Base-by-base conservation (phyloP, 345 rosid genomes). In the Eucalyptus paniculata region DNA sequence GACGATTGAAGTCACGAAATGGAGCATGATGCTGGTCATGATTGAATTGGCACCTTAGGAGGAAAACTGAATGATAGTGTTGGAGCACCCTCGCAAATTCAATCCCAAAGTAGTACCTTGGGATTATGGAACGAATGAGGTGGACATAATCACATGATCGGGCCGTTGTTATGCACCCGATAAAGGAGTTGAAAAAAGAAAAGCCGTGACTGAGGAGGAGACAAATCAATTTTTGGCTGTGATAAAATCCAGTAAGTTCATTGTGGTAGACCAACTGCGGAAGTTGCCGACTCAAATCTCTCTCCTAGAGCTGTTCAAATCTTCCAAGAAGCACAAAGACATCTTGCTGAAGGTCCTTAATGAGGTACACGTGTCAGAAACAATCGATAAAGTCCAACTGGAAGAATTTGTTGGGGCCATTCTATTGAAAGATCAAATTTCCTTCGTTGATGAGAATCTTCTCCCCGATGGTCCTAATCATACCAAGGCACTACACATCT, bases 1-100 rank as follows among this genome's bases (percentile, higher is more conserved):
- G 6, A 1, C 50, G 0, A 13, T 50, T 0, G 1, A 50, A 50
- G 16, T 13, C 50, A 50, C 14, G 1, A 0, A 5, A 50, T 2
- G 17, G 5, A 50, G 0, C 6, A 4, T 5, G 1, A 50, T 3
- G 6, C 1, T 0, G 2, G 3, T 50, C 17, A 13, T 3, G 0
- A 50, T 50, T 14, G 17, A 50, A 50, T 2, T 50, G 17, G 0
- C 1, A 13, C 50, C 16, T 3, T 2, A 5, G 1, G 50, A 50
- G 17, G 1, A 50, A 50, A 1, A 50, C 5, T 0, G 17, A 50
- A 5, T 50, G 50, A 13, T 50, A 50, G 2, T 50, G 3, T 14
- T 50, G 15, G 2, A 50, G 50, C 0, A 50, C 2, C 16, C 6
- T 49, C 15, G 2, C 1, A 49, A 49, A 49, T 49, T 49, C 15